A percentile compares a stretch with the other conserved stretches of the same genome.
These are phyloP conservation scores for Botryotinia calthae DNA, from an alignment of 2,329 filamentous ascomycete genomes.

Conservation along the genomic window DNA sequence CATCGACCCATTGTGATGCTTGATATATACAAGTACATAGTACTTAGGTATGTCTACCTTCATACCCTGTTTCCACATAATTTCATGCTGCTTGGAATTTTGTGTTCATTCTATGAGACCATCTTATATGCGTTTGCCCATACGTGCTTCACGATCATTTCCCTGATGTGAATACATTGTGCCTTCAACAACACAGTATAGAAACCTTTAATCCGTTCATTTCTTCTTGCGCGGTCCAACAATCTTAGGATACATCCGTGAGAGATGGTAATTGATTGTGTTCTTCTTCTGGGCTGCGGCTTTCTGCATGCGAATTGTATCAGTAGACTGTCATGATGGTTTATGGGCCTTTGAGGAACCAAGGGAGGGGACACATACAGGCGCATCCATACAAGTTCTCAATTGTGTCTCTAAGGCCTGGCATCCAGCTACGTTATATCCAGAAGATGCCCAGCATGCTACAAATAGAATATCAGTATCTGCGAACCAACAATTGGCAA, in stretches of 20 bases:
- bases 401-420: slow-evolving; percentile 58
- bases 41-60: not conserved
- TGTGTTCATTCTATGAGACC: not conserved
- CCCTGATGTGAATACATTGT: not conserved
- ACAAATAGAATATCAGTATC: not conserved
- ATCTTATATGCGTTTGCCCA: not conserved
- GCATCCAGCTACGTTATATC: slow-evolving; percentile 62
- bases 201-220: slow-evolving; percentile 33
- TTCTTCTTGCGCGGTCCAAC: slow-evolving; percentile 68
- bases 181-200: not conserved
- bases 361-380: slow-evolving; percentile 49
- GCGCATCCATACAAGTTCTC: slow-evolving; percentile 75
- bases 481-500: not conserved
- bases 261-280: slow-evolving; percentile 88
- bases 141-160: not conserved
- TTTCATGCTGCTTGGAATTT: not conserved
- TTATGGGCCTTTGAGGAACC: not conserved
- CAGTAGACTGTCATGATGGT: not conserved
- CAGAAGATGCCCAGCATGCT: slow-evolving; percentile 84
- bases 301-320: slow-evolving; percentile 46
- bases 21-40: slow-evolving; percentile 18
- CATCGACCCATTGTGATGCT: slow-evolving; percentile 8
- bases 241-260: slow-evolving; percentile 72
- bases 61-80: not conserved
- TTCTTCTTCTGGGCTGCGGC: slow-evolving; percentile 60